Base-by-base conservation (phyloP, 2,329 filamentous ascomycete genomes). In the Fusarium hainanense region DNA sequence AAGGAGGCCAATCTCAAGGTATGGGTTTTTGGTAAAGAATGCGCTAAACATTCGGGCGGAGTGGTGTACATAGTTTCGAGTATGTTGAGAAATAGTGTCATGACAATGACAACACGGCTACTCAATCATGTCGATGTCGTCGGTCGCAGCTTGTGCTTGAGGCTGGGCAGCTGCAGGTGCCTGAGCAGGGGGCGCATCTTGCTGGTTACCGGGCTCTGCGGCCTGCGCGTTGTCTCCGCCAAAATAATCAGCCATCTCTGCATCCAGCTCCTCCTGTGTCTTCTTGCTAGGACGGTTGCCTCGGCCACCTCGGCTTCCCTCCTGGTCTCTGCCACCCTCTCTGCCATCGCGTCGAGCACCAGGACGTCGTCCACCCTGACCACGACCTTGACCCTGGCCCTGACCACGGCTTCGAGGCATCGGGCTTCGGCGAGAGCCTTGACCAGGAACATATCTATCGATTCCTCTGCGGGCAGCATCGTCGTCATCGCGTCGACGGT, bases 171-270 rank as follows among this genome's bases (percentile, higher is more conserved):
- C 28, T 20, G 54, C 48, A 27, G 55, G 52, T 66, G 72, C 72
- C 23, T 74, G 64, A 59, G 75, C 72, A 46, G 77, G 71, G 28
- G 78, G 76, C 12, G 77, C 73, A 14, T 77, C 73, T 20, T 74
- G 64, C 61, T 73, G 66, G 23, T 66, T 64, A 23, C 54, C 44
- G 20, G 54, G 44, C 43, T 80, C 79, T 20, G 79, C 81, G n/a
- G 76, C 79, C 54, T 76, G 80, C 49, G 81, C 76, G 48, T 74
- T 74, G 54, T 74, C 65, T 27, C 82, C 83, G 30, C 87, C 90
- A 84, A 93, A 98, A 80, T 98, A 98, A 77, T 97, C 93, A 30
- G 91, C 93, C 94, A 98, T 98, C 81, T 98, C 94, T n/a, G 93
- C 93, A 78, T 98, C 94, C 42, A 98, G 85, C 78, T 98, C 93